Evolutionary conservation across 1,284 basidiomycete species (phyloP), one percentile per base, ranked within the genome.

Genomic region (Sporisorium reilianum): DNA sequence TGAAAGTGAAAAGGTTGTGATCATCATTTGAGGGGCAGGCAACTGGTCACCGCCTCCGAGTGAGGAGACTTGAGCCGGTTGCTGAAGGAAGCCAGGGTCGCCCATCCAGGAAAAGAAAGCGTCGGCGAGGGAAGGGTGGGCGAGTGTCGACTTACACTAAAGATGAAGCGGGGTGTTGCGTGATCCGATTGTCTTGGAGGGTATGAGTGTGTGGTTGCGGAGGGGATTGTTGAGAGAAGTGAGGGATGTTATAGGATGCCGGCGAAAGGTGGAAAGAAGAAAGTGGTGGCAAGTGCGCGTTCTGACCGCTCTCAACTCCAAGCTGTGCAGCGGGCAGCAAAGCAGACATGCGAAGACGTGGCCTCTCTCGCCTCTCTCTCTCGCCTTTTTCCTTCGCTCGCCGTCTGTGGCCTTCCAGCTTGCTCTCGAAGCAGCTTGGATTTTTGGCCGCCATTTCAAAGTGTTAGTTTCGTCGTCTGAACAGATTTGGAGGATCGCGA

Each of bases 1-100:
- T 60, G 42, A 74, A 74, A 74, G 65, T 64, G 71, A 64, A 64
- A 67, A 68, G 69, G 62, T 74, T 68, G 65, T 65, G 65, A 59
- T 68, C 71, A 74, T 74, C 70, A 67, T 67, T 60, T 38, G 54
- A 44, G 28, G 6, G 23, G 28, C 18, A 30, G 36, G 40, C 54
- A 5, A 30, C 8, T 18, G 23, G n/a, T 22, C n/a, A 18, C 36
- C 36, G 16, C 36, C 36, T 16, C 16, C 36, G 36, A 38, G 16
- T 5, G 36, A 9, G 36, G 18, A 4, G 36, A 18, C n/a, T 32
- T 10, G 46, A 48, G 46, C 46, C 46, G 10, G 22, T 12, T 20
- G 41, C 42, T 16, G 22, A 20, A 45, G 12, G 42, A 5, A 6
- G 25, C 18, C 8, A 34, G 42, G 9, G 46, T 49, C 10, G 48